These are phyloP conservation scores for Lentinula edodes DNA, from an alignment of 768 basidiomycete genomes.

Conservation along the genomic window DNA sequence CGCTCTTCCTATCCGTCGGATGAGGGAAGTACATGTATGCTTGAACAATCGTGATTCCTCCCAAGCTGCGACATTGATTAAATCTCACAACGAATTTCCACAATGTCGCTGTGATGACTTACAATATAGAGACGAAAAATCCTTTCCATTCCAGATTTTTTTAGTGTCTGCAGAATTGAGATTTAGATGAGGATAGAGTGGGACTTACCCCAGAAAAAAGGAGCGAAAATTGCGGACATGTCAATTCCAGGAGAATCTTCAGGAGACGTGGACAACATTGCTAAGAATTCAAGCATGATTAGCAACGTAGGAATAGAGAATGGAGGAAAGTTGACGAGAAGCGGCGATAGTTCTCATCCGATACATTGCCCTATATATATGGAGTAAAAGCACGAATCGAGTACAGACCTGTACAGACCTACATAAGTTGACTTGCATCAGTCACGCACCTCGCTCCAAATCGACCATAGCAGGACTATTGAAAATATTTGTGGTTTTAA, in stretches of 20 bases:
- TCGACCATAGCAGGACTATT: background rate
- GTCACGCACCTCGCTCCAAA: background rate
- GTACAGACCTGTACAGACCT: background rate
- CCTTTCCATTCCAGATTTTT: background rate
- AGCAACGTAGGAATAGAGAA: background rate
- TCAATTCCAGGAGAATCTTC: conserved; percentile 3
- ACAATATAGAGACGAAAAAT: conserved; percentile 3
- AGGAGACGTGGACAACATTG: background rate
- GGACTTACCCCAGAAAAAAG: conserved; percentile 6
- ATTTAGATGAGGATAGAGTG: background rate
- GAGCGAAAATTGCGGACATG: conserved; percentile 1
- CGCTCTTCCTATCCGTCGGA: conserved; percentile 19
- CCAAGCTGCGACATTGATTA: conserved; percentile 19
- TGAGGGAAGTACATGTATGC: conserved; percentile 34
- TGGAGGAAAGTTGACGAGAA: background rate
- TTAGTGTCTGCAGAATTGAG: background rate
- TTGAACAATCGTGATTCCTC: conserved; percentile 35
- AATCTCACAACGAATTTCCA: background rate
- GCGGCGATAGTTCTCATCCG: background rate
- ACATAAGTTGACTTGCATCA: background rate
- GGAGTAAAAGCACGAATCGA: background rate
- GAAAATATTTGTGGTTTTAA: background rate
- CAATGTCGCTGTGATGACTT: background rate
- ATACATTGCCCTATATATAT: background rate
- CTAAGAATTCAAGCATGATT: background rate